These are phyloP conservation scores for Marasmius oreades DNA, from an alignment of 1,284 basidiomycete genomes.

Conservation along the genomic window DNA sequence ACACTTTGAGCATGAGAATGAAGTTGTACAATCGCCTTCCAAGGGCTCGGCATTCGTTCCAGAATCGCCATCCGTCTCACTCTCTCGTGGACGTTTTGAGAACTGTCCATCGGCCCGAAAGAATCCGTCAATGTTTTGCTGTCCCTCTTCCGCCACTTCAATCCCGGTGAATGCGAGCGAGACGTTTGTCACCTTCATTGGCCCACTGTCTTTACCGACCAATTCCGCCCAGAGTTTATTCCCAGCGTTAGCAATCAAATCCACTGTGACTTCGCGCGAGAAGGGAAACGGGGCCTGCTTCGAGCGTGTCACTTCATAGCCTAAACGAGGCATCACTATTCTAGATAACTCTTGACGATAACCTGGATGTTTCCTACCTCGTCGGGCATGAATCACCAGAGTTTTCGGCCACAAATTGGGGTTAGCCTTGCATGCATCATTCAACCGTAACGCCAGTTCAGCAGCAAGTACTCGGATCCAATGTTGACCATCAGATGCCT, in stretches of 20 bases:
- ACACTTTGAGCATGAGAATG: slow-evolving; percentile 55
- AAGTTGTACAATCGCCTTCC: slow-evolving; percentile 16
- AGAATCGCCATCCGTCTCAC: neutral
- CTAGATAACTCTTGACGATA: neutral
- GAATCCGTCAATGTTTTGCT: slow-evolving; percentile 86
- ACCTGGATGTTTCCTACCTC: slow-evolving; percentile 39
- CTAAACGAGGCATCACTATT: slow-evolving; percentile 33
- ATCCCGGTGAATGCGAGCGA: slow-evolving; percentile 82
- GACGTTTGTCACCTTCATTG: slow-evolving; percentile 72
- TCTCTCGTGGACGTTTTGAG: slow-evolving; percentile 29
- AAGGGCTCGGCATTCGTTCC: neutral
- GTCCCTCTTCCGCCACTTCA: slow-evolving; percentile 76
- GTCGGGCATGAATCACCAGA: slow-evolving; percentile 73
- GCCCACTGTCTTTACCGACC: slow-evolving; percentile 45
- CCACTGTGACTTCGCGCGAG: slow-evolving; percentile 66
- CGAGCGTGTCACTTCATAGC: slow-evolving; percentile 64
- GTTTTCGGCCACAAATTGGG: slow-evolving; percentile 92
- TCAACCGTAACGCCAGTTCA: slow-evolving; percentile 82
- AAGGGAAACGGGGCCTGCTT: slow-evolving; percentile 87
- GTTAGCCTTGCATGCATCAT: slow-evolving; percentile 72
- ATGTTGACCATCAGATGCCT: slow-evolving; percentile 71
- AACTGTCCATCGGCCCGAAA: slow-evolving; percentile 40
- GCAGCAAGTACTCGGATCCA: slow-evolving; percentile 92
- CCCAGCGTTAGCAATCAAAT: slow-evolving; percentile 75
- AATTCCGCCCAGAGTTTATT: slow-evolving; percentile 89